Conservation (phyloP, 2,329 filamentous ascomycete genomes). For the Neocucurbitaria cava region DNA sequence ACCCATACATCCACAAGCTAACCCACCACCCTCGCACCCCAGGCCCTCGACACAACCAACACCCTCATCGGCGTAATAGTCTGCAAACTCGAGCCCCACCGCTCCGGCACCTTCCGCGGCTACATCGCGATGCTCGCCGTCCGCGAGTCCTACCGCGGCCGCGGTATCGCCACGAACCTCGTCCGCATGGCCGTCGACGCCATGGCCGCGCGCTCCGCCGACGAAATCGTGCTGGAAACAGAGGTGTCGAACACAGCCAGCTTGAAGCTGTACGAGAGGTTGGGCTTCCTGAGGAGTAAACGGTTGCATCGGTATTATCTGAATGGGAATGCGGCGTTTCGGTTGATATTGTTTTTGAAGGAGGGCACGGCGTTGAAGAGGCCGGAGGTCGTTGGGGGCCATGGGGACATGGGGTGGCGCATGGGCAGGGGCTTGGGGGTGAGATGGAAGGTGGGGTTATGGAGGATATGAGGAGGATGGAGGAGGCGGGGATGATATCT, state of each 20-base stretch:
- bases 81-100: constrained; percentile 91
- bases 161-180: constrained; percentile 83
- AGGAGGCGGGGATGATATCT: constrained; percentile 8
- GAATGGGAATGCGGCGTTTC: constrained; percentile 93
- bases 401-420: too few relatives aligned
- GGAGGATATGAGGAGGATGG: constrained; percentile 7
- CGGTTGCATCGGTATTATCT: constrained; percentile 93
- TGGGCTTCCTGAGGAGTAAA: constrained; percentile 92
- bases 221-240: constrained; percentile 95
- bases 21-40: too few relatives aligned
- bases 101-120: constrained; percentile 83
- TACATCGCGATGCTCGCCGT: constrained; percentile 99
- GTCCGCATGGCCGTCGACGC: constrained; percentile 91
- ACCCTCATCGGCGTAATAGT: constrained; percentile 89
- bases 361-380: constrained; percentile 43
- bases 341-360: constrained; percentile 82
- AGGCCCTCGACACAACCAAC: constrained; percentile 46
- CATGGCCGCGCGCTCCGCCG: constrained; percentile 83
- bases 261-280: constrained; percentile 88
- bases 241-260: constrained; percentile 91
- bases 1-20: neutral
- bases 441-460: neutral
- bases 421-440: neutral
- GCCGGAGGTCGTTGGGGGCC: constrained; percentile 16
- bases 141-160: constrained; percentile 76